Conservation (phyloP, 257 asterid species). For the Rehmannia glutinosa region DNA sequence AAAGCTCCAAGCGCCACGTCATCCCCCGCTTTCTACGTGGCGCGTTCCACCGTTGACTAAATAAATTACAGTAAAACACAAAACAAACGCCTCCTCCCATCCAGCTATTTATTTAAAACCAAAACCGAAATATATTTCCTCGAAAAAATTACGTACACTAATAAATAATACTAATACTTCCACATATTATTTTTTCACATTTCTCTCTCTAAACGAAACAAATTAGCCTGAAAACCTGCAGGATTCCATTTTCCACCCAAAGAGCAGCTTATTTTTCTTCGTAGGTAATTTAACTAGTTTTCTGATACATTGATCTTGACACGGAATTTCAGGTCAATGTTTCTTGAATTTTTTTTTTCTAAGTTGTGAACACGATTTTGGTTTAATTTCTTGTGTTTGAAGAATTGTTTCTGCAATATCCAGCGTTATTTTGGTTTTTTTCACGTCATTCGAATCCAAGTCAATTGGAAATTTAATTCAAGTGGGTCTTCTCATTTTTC, state of each 20-base stretch:
- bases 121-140: too few relatives aligned
- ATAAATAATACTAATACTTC: too few relatives aligned
- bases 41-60: conserved; percentile 16
- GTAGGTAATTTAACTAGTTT: background rate
- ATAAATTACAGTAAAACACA: background rate
- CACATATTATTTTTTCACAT: too few relatives aligned
- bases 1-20: conserved; percentile 32
- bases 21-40: conserved; percentile 23
- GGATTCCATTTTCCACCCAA: background rate
- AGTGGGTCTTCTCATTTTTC: conserved; percentile 13
- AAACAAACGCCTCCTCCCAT: too few relatives aligned
- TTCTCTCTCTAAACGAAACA: too few relatives aligned
- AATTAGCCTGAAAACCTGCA: too few relatives aligned
- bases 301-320: background rate
- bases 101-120: too few relatives aligned
- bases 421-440: too few relatives aligned
- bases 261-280: conserved; percentile 10
- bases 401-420: background rate
- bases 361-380: too few relatives aligned
- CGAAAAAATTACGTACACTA: too few relatives aligned
- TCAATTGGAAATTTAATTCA: background rate
- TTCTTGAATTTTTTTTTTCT: background rate
- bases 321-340: conserved; percentile 2
- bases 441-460: background rate
- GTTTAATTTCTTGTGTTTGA: conserved; percentile 6